These are phyloP conservation scores for Rhizomucor miehei DNA, from an alignment of 371 early-diverging fungal genomes.

Conservation along the genomic window DNA sequence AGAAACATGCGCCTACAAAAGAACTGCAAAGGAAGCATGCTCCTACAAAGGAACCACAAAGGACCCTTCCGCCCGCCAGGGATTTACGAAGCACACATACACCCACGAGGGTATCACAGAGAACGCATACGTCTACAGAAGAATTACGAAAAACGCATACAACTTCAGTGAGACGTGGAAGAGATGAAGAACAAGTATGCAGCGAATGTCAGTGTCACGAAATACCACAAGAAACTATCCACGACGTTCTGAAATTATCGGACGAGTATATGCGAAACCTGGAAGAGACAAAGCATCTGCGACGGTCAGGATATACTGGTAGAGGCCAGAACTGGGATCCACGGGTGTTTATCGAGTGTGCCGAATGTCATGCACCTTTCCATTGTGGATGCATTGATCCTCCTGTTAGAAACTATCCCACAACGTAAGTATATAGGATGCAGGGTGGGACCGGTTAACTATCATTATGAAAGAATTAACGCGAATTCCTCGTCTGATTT, in stretches of 20 bases:
- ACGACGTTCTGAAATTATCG: conserved; percentile 5
- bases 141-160: neutral
- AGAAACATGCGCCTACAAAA: neutral
- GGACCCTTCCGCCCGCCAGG: neutral
- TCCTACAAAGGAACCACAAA: neutral
- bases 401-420: conserved; percentile 19
- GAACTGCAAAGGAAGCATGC: neutral
- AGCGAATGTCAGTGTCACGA: conserved; percentile 6
- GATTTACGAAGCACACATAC: no score
- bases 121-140: neutral
- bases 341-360: conserved; percentile 22
- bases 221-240: conserved; percentile 9
- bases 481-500: no score
- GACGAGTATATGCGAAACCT: conserved; percentile 10
- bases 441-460: no score
- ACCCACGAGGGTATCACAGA: neutral
- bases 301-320: conserved; percentile 18
- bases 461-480: no score
- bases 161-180: neutral
- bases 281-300: conserved; percentile 8
- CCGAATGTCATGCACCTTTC: conserved; percentile 6
- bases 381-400: conserved; percentile 21
- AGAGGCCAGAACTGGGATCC: conserved; percentile 19
- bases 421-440: conserved; percentile 10
- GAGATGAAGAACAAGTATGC: neutral